Evolutionary conservation across 1,139 yeast species (phyloP).

Genomic region (Yamadazyma diddensiae): DNA sequence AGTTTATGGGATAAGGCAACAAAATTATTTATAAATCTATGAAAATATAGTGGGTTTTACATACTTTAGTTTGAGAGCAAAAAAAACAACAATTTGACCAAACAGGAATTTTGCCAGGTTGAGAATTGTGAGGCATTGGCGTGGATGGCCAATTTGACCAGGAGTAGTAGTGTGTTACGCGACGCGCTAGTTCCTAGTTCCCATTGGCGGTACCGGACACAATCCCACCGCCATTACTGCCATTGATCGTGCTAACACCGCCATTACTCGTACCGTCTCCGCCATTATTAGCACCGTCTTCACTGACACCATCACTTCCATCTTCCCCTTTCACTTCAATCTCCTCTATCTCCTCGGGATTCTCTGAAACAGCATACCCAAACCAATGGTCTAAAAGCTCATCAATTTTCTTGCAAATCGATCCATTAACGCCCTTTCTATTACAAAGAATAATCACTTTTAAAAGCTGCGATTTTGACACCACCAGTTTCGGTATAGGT

Average conservation of each 20-base stretch:
- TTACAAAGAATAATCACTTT: conserved; percentile 31
- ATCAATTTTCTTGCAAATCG: conserved; percentile 21
- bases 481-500: conserved; percentile 27
- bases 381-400: conserved; percentile 22
- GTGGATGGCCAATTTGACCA: conserved; percentile 6
- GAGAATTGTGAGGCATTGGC: conserved; percentile 10
- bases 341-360: conserved; percentile 16
- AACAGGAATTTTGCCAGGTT: conserved; percentile 12
- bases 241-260: too few relatives aligned
- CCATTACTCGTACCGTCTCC: too few relatives aligned
- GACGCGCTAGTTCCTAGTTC: not conserved
- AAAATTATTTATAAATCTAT: too few relatives aligned
- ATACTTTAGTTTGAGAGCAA: conserved; percentile 2
- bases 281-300: not conserved
- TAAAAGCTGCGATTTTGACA: conserved; percentile 30
- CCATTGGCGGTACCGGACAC: not conserved
- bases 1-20: too few relatives aligned
- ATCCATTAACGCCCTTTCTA: conserved; percentile 24
- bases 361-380: conserved; percentile 18
- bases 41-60: too few relatives aligned
- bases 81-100: conserved; percentile 11
- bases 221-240: not conserved
- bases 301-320: not conserved
- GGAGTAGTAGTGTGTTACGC: not conserved
- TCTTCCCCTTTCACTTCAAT: conserved; percentile 6